Conservation (phyloP, 2,329 filamentous ascomycete genomes). For the Penicillium sp. region DNA sequence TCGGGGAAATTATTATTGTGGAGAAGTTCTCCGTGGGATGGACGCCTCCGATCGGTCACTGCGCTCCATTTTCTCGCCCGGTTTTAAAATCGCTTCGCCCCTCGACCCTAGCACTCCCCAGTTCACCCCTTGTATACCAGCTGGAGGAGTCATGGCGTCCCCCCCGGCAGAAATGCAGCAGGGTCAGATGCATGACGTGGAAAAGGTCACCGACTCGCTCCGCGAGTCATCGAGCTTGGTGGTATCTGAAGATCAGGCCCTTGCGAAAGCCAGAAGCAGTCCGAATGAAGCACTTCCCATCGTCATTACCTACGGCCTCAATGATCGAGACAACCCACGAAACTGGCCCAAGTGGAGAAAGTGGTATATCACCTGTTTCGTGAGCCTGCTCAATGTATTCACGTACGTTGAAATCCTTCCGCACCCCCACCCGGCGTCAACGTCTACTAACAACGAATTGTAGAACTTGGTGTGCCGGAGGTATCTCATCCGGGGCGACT, state of each 20-base stretch:
- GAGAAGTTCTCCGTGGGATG: background rate
- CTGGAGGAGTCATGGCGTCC: slow-evolving; percentile 4
- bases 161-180: background rate
- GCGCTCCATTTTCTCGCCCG: background rate
- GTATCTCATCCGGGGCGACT: slow-evolving; percentile 29
- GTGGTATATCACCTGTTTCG: slow-evolving; percentile 45
- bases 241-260: slow-evolving; percentile 25
- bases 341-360: slow-evolving; percentile 40
- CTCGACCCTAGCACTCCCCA: background rate
- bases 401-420: slow-evolving; percentile 21
- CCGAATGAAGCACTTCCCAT: slow-evolving; percentile 26
- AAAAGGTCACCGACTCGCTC: slow-evolving; percentile 16
- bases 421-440: background rate
- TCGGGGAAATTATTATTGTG: background rate
- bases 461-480: slow-evolving; percentile 28
- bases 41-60: background rate
- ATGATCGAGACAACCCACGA: slow-evolving; percentile 39
- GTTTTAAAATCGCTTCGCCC: background rate
- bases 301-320: slow-evolving; percentile 17
- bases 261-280: slow-evolving; percentile 22
- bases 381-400: slow-evolving; percentile 36
- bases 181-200: slow-evolving; percentile 4
- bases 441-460: background rate
- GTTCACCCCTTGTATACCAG: background rate
- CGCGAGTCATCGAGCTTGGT: slow-evolving; percentile 14